Evolutionary conservation across 139 green algal species (phyloP).

Genomic region (Raphidocelis subcapitata): DNA sequence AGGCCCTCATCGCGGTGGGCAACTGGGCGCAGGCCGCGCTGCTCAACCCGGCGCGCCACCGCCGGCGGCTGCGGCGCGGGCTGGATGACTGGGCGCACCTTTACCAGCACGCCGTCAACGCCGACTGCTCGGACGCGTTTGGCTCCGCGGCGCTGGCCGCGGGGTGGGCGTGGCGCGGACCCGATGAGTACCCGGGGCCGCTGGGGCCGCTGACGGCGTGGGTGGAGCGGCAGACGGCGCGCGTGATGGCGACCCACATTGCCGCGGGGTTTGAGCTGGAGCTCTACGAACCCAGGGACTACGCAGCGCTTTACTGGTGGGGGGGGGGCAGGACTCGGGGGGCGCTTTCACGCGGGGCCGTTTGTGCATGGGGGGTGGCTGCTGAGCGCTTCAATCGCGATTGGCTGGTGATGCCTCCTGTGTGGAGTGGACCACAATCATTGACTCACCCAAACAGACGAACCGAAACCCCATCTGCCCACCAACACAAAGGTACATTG

Average conservation of each 20-base stretch:
- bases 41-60: slow-evolving; percentile 69
- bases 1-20: slow-evolving; percentile 70
- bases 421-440: neutral
- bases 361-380: neutral
- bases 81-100: slow-evolving; percentile 83
- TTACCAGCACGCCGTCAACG: slow-evolving; percentile 69
- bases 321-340: neutral
- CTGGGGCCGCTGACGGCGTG: slow-evolving; percentile 61
- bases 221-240: slow-evolving; percentile 63
- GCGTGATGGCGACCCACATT: slow-evolving; percentile 63
- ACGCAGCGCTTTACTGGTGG: slow-evolving; percentile 75
- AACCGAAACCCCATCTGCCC: neutral
- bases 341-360: neutral
- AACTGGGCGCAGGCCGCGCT: slow-evolving; percentile 65
- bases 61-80: slow-evolving; percentile 59
- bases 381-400: neutral
- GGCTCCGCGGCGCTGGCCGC: slow-evolving; percentile 21
- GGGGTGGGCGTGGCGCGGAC: slow-evolving; percentile 35
- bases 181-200: neutral
- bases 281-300: slow-evolving; percentile 76
- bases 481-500: neutral
- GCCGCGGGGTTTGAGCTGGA: slow-evolving; percentile 79
- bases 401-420: neutral
- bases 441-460: neutral
- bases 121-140: slow-evolving; percentile 44